Percentiles rank a stretch among this genome's conserved stretches.
Evolutionary conservation across 305 asterid species (phyloP).

Genomic region (Euphrasia arctica): DNA sequence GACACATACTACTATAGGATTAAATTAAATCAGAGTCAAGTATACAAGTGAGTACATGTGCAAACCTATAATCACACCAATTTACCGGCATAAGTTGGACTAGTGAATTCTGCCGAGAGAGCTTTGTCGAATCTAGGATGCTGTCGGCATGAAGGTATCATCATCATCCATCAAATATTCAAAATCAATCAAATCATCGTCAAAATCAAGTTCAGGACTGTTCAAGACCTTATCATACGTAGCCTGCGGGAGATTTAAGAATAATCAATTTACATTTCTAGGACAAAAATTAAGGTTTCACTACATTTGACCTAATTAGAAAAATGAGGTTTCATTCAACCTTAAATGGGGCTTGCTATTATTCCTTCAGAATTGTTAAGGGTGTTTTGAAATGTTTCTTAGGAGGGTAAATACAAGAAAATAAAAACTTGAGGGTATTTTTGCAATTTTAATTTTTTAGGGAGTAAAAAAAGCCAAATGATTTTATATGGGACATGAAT

Average conservation of each 20-base stretch:
- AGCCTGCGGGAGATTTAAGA: slow-evolving; percentile 49
- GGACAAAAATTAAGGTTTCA: not conserved
- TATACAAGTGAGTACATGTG: slow-evolving; percentile 37
- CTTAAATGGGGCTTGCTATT: no score
- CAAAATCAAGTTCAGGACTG: slow-evolving; percentile 50
- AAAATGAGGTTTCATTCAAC: no score
- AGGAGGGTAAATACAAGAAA: no score
- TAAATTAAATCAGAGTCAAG: slow-evolving; percentile 29
- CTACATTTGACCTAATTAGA: not conserved
- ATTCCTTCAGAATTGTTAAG: no score
- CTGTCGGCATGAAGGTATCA: slow-evolving; percentile 51
- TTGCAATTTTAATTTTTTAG: no score
- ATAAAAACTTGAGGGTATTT: no score
- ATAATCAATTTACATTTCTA: slow-evolving; percentile 9
- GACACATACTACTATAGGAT: slow-evolving; percentile 17
- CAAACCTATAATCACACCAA: slow-evolving; percentile 38
- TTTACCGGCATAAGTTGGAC: slow-evolving; percentile 18
- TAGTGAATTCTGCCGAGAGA: slow-evolving; percentile 20
- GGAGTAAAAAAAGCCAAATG: no score
- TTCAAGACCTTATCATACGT: slow-evolving; percentile 42
- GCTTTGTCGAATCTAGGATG: slow-evolving; percentile 26
- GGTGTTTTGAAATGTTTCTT: no score
- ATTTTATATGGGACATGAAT: no score
- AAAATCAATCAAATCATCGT: slow-evolving; percentile 65
- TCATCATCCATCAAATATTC: slow-evolving; percentile 71